Conservation (phyloP, 2,329 filamentous ascomycete genomes). For the Phaeophleospora eucalypticola region DNA sequence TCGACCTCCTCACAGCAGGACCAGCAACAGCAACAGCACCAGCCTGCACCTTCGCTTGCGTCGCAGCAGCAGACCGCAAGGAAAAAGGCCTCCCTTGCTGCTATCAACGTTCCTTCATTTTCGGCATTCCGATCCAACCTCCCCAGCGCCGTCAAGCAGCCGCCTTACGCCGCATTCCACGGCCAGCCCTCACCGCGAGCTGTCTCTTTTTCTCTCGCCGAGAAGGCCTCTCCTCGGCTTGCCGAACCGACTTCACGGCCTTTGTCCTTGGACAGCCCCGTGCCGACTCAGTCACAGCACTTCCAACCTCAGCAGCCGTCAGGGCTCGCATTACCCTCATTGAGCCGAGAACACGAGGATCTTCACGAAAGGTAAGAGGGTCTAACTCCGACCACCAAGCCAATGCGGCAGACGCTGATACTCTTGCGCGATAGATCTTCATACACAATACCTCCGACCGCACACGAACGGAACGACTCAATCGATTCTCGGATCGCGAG, state of each 20-base stretch:
- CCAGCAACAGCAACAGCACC: neutral
- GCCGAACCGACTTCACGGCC: conserved; percentile 27
- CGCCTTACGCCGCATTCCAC: conserved; percentile 41
- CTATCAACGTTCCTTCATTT: conserved; percentile 40
- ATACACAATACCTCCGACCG: conserved; percentile 13
- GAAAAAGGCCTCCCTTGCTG: conserved; percentile 6
- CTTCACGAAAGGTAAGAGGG: conserved; percentile 2
- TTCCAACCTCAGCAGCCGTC: neutral
- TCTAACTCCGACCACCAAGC: neutral
- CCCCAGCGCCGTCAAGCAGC: conserved; percentile 12
- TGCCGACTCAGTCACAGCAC: conserved; percentile 20
- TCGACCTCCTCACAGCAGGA: neutral
- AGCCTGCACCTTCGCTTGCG: conserved; percentile 1
- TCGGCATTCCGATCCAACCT: conserved; percentile 41
- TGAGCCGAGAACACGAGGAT: neutral
- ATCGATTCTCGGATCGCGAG: conserved; percentile 27
- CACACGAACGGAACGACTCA: conserved; percentile 23
- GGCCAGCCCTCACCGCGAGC: conserved; percentile 45
- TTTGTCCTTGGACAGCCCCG: conserved; percentile 32
- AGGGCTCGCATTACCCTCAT: neutral
- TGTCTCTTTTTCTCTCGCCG: conserved; percentile 39
- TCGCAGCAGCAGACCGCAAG: conserved; percentile 1
- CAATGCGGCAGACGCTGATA: conserved; percentile 8
- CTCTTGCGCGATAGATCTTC: no score
- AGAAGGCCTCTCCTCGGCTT: conserved; percentile 40